Evolutionary conservation across 176 grass and related monocot species (phyloP), one percentile per base, ranked within the genome.

Genomic region (Cymbopogon citratus): DNA sequence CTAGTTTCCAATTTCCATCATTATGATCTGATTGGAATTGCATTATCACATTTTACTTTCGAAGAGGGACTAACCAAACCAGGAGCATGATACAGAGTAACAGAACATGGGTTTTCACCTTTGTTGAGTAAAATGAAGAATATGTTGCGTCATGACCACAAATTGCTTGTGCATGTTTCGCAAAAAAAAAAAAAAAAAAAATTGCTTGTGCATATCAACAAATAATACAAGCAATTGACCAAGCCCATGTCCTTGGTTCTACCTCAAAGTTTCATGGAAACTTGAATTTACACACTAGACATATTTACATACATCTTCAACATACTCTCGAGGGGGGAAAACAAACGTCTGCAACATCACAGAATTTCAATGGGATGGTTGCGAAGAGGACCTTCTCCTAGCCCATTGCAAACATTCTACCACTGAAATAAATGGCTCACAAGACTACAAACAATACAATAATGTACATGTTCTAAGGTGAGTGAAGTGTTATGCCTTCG

Each of bases 401-500:
- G 28, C 65, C 44, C 45, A 63, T 67, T 16, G n/a, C 26, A 1
- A 15, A 12, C 45, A 76, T 57, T 71, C 54, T 81, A 81, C 66
- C 35, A 62, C 75, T 28, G 14, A 85, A 71, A 78, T 66, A 84
- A 75, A 76, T 79, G 65, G 14, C 60, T 80, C 80, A 84, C 63
- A 75, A 83, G 86, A 76, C 26, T 46, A 87, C 84, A 84, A n/a
- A 87, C n/a, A 80, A 29, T 80, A 69, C 76, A 78, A 82, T 19
- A 75, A 74, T 88, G 25, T 64, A 62, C 77, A 88, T n/a, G 48
- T 54, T 79, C 34, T 84, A 85, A 61, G 44, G 68, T 54, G 79
- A 89, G 78, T 66, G 11, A n/a, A 44, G 35, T 48, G 61, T 83
- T 81, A 84, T 78, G 84, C 83, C 84, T 87, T 92, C 48, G 85